Conservation (phyloP, 495 filamentous ascomycete species). For the Chaetomium tenue region DNA sequence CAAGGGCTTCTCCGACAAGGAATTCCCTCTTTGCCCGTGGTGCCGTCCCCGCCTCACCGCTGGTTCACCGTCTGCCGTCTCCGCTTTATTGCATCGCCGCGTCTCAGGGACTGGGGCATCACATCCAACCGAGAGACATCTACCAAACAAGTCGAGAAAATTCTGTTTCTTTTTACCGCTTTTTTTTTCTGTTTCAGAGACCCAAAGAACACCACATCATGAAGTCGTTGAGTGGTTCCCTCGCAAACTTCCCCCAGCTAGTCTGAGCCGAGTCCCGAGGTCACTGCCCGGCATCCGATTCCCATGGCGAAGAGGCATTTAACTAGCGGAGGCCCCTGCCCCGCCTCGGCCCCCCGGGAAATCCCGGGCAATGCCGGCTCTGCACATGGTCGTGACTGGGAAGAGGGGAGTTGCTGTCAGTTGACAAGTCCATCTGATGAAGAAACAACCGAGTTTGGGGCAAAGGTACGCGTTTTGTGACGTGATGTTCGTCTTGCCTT, state of each 20-base stretch:
- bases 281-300: not conserved
- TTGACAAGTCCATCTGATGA: conserved; percentile 9
- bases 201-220: not conserved
- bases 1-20: not conserved
- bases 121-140: conserved; percentile 1
- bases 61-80: not conserved
- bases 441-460: conserved; percentile 4
- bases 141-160: not conserved
- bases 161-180: not conserved
- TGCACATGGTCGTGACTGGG: not conserved
- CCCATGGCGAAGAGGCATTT: not conserved
- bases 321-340: not conserved
- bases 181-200: not conserved
- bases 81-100: conserved; percentile 11
- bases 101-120: conserved; percentile 2
- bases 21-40: not conserved
- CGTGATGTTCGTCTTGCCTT: not conserved
- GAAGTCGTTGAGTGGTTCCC: too few species aligned
- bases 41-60: conserved; percentile 17
- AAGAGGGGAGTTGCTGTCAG: not conserved
- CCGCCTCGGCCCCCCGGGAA: conserved; percentile 1
- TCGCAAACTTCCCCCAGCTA: too few species aligned
- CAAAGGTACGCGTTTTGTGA: conserved; percentile 3
- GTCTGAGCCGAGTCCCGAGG: conserved; percentile 6
- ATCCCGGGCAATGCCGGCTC: not conserved